Conservation (phyloP, 495 filamentous ascomycete genomes). For the Pseudotulostoma volvatum region DNA sequence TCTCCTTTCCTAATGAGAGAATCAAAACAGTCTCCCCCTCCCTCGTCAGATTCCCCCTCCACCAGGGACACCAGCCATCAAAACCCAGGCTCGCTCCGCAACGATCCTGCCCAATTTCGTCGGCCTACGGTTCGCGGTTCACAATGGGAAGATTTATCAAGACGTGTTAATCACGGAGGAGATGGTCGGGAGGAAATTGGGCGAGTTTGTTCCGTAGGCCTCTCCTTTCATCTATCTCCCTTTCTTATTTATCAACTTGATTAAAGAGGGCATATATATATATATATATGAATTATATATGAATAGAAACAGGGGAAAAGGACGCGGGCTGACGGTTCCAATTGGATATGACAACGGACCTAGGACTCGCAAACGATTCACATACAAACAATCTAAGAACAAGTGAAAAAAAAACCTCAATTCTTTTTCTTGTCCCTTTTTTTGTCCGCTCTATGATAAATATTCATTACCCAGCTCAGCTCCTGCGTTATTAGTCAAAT, state of each 20-base stretch:
- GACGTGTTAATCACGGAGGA: slow-evolving; percentile 86
- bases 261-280: no score
- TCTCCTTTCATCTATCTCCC: neutral
- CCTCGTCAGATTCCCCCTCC: slow-evolving; percentile 29
- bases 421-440: slow-evolving; percentile 4
- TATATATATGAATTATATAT: no score
- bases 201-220: slow-evolving; percentile 83
- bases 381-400: slow-evolving; percentile 63
- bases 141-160: slow-evolving; percentile 88
- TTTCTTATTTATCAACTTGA: no score
- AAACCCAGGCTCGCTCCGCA: slow-evolving; percentile 73
- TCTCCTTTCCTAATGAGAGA: no score
- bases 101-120: slow-evolving; percentile 96
- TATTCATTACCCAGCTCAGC: no score
- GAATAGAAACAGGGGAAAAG: no score
- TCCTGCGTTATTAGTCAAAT: no score
- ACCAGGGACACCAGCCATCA: slow-evolving; percentile 56
- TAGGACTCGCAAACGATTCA: slow-evolving; percentile 80
- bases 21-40: slow-evolving; percentile 23
- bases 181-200: slow-evolving; percentile 96
- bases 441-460: no score
- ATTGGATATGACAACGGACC: no score
- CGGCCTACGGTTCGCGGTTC: slow-evolving; percentile 78
- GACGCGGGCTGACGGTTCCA: no score
- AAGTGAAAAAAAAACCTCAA: slow-evolving; percentile 28